Evolutionary conservation across 495 filamentous ascomycete genomes (phyloP).

Genomic region (Neurospora terricola): DNA sequence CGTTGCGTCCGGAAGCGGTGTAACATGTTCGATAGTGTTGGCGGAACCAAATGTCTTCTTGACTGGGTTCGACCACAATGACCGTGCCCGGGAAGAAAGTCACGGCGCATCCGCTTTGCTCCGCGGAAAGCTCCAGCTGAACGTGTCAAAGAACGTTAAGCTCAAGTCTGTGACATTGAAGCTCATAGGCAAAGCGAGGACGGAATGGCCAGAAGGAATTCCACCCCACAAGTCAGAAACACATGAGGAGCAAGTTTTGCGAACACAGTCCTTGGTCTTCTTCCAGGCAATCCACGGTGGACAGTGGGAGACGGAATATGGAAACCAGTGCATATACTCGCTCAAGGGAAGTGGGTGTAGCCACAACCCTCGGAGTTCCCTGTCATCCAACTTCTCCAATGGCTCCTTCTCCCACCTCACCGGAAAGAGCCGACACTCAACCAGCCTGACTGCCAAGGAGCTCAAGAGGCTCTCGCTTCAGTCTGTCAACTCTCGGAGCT

Average conservation of each 20-base stretch:
- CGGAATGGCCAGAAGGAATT: conserved; percentile 97
- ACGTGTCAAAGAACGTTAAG: conserved; percentile 82
- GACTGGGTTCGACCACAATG: conserved; percentile 81
- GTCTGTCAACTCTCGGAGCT: conserved; percentile 74
- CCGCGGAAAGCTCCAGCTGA: conserved; percentile 72
- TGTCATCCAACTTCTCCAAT: conserved; percentile 34
- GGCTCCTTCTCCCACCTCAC: conserved; percentile 15
- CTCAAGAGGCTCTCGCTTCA: conserved; percentile 63
- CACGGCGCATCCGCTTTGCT: conserved; percentile 64
- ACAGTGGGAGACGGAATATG: conserved; percentile 46
- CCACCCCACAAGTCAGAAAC: conserved; percentile 79
- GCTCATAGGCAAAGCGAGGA: conserved; percentile 76
- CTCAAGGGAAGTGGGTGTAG: conserved; percentile 15
- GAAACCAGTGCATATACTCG: conserved; percentile 45
- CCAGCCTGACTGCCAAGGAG: conserved; percentile 36
- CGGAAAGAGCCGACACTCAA: conserved; percentile 15
- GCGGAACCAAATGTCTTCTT: conserved; percentile 88
- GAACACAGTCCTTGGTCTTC: conserved; percentile 70
- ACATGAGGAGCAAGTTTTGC: conserved; percentile 68
- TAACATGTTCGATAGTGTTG: conserved; percentile 62
- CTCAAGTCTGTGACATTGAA: conserved; percentile 87
- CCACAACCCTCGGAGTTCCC: conserved; percentile 21
- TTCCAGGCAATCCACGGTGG: conserved; percentile 60
- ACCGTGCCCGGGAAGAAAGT: conserved; percentile 46
- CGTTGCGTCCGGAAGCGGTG: conserved; percentile 62